A percentile compares a stretch with the other conserved stretches of the same genome.
Conservation (phyloP, 441 rosid species). For the Populus hybrid region DNA sequence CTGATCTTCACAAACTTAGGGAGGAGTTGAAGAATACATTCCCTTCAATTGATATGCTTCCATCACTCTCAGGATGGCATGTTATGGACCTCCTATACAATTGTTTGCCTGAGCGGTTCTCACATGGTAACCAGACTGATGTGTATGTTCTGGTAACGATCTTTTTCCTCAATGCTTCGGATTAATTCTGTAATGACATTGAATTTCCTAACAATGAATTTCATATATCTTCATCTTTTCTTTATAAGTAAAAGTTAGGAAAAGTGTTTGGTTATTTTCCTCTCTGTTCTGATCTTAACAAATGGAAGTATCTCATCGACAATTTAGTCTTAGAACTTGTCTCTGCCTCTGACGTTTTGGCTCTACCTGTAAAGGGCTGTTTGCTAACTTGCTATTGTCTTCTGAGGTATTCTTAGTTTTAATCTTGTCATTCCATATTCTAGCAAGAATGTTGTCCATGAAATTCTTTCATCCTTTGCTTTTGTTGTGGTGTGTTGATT, state of each 20-base stretch:
- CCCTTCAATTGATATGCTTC: conserved; percentile 45
- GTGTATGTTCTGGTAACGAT: conserved; percentile 73
- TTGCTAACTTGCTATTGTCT: background rate
- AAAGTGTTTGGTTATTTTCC: background rate
- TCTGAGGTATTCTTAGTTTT: background rate
- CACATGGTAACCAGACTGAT: conserved; percentile 59
- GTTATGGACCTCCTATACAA: conserved; percentile 71
- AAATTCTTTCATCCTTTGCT: no score
- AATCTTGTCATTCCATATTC: background rate
- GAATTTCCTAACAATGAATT: background rate
- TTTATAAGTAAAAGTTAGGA: background rate
- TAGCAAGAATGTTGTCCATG: background rate
- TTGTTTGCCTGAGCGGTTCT: conserved; percentile 81
- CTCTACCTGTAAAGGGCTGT: background rate
- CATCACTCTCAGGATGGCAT: conserved; percentile 59
- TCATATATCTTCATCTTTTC: background rate
- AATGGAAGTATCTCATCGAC: background rate
- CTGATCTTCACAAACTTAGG: conserved; percentile 47
- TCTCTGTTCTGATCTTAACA: background rate
- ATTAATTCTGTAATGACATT: conserved; percentile 1
- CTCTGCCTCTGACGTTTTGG: background rate
- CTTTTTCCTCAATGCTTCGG: background rate
- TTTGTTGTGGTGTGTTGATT: no score
- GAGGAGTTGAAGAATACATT: conserved; percentile 42
- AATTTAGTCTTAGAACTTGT: background rate